A percentile compares a stretch with the other conserved stretches of the same genome.
phyloP scores from a whole-genome alignment of 1,139 yeast genomes.

The Geotrichum europaeum region DNA sequence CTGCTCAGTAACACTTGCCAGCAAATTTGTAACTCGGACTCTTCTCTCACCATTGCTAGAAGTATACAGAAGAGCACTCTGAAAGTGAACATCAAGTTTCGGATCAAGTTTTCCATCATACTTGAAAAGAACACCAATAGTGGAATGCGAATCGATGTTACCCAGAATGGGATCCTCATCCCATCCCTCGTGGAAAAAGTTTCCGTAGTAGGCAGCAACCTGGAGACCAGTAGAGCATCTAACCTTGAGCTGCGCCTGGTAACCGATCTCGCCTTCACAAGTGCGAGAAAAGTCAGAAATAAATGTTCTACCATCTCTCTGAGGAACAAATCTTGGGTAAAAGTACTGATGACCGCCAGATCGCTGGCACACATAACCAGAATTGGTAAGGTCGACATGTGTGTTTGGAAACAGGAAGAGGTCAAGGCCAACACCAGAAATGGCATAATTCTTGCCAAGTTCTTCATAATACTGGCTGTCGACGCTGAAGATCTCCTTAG shows the following conservation, averaged over 20 bases:
- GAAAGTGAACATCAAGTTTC: slow-evolving; percentile 80
- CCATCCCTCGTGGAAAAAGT: slow-evolving; percentile 33
- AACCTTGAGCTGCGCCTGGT: slow-evolving; percentile 75
- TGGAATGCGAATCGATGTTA: slow-evolving; percentile 55
- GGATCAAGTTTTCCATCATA: slow-evolving; percentile 74
- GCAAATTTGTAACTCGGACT: slow-evolving; percentile 76
- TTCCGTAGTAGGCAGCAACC: slow-evolving; percentile 72
- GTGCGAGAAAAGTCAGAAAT: slow-evolving; percentile 48
- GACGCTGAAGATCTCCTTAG: slow-evolving; percentile 55
- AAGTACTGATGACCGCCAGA: slow-evolving; percentile 69
- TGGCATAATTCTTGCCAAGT: slow-evolving; percentile 53
- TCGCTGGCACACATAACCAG: slow-evolving; percentile 57
- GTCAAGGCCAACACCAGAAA: slow-evolving; percentile 67
- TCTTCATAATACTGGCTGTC: slow-evolving; percentile 58
- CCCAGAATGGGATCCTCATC: slow-evolving; percentile 67
- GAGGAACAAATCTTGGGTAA: slow-evolving; percentile 63
- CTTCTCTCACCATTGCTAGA: slow-evolving; percentile 69
- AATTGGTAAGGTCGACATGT: slow-evolving; percentile 67
- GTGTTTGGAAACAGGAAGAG: slow-evolving; percentile 62
- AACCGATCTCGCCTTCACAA: slow-evolving; percentile 44
- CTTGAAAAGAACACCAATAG: slow-evolving; percentile 63
- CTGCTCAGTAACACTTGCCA: slow-evolving; percentile 75
- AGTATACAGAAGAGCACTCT: slow-evolving; percentile 82
- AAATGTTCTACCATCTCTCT: slow-evolving; percentile 64
- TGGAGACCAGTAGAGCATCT: slow-evolving; percentile 89